Evolutionary conservation across 345 rosid genomes (phyloP), one percentile per base, ranked within the genome.

Genomic region (Sonneratia caseolaris): DNA sequence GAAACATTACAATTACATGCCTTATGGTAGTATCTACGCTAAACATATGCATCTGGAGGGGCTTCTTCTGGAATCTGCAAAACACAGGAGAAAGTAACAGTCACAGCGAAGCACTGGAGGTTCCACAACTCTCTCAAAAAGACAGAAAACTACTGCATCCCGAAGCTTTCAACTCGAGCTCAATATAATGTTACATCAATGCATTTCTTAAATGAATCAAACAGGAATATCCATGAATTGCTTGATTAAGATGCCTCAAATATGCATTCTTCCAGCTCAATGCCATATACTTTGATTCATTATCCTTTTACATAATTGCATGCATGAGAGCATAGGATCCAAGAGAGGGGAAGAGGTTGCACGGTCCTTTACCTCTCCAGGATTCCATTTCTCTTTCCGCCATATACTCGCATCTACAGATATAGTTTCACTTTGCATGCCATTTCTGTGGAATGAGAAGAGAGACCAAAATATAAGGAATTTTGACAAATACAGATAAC

Each of bases 351-450:
- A 68, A 24, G 42, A 67, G 37, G 71, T 37, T 3, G 35, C 7
- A 11, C 66, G 68, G 64, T 64, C 37, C 59, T 62, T 75, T 82
- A 91, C 97, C 98, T 93, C 96, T 64, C 98, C 96, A 47, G 86
- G 89, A 51, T 32, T 76, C 98, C 98, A 93, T 73, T 79, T 88
- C 74, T 86, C 92, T 79, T 91, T 89, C 65, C 82, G 69, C 97
- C 98, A 93, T 48, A 93, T 73, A 76, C 84, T 84, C 9, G 65
- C 75, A 76, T 86, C 96, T 64, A 78, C 88, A 2, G 88, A 74
- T 72, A 71, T 72, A 71, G 64, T 74, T 69, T 68, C 77, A 21
- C 64, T 67, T 75, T 76, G 84, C 68, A 37, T 64, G 75, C 70
- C 81, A 70, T 77, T 79, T 79, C 96, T 91, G 84, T 66, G 47